phyloP scores from a whole-genome alignment of 228 moss, liverwort and hornwort genomes.

The Sphagnum magellanicum region DNA sequence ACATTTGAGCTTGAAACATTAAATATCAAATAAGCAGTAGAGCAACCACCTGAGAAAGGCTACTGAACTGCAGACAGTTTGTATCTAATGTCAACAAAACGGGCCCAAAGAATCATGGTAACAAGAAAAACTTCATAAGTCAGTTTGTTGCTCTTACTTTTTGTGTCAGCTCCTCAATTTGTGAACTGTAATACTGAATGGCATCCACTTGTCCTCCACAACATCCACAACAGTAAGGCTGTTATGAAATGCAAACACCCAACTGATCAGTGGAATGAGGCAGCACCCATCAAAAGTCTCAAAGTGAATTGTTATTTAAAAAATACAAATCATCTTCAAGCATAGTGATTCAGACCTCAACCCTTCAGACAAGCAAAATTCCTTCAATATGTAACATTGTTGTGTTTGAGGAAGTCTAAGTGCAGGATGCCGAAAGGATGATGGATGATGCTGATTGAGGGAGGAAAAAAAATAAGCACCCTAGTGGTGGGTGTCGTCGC shows the following conservation, averaged over 20 bases:
- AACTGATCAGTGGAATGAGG: too few relatives aligned
- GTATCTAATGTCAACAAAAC: background rate
- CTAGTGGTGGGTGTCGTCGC: slow-evolving; percentile 11
- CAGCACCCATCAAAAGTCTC: background rate
- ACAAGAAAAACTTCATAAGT: background rate
- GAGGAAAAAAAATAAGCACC: slow-evolving; percentile 10
- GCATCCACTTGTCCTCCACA: slow-evolving; percentile 59
- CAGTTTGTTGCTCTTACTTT: slow-evolving; percentile 21
- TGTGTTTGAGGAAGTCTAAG: background rate
- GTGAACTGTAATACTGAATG: slow-evolving; percentile 28
- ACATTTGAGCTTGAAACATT: too few relatives aligned
- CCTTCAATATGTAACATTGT: background rate
- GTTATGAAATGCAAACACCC: background rate
- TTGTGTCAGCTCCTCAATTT: slow-evolving; percentile 34
- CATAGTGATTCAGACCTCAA: background rate
- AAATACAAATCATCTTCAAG: background rate
- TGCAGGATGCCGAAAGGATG: background rate
- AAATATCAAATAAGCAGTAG: background rate
- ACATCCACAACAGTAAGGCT: slow-evolving; percentile 23
- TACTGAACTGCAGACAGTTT: background rate
- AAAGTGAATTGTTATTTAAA: background rate
- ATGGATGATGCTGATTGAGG: background rate
- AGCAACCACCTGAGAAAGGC: background rate
- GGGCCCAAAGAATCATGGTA: too few relatives aligned
- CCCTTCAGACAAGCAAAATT: background rate